Conservation (phyloP, 75 land plant species). For the Selaginella tamariscina region DNA sequence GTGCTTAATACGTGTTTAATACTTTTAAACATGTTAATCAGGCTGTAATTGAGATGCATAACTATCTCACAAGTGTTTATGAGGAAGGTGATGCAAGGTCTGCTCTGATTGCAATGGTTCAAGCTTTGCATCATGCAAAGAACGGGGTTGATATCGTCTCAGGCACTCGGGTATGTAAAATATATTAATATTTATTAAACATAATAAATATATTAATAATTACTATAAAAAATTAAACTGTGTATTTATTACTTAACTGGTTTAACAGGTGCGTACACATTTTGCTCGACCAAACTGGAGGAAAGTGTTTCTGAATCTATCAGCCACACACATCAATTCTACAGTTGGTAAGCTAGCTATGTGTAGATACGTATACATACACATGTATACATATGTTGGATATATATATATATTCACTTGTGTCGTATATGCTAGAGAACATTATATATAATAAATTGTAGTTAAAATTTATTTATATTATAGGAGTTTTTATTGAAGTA, state of each 20-base stretch:
- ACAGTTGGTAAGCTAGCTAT: slow-evolving; percentile 31
- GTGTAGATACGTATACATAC: slow-evolving; percentile 13
- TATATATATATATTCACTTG: neutral
- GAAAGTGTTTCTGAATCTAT: slow-evolving; percentile 36
- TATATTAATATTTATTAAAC: neutral
- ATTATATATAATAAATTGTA: too few relatives aligned
- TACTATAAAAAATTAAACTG: neutral
- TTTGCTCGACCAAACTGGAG: slow-evolving; percentile 55
- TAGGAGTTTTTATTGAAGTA: too few relatives aligned
- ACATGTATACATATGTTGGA: slow-evolving; percentile 27
- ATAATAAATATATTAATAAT: neutral
- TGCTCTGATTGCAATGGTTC: slow-evolving; percentile 38
- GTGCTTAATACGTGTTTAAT: neutral
- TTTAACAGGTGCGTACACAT: slow-evolving; percentile 39
- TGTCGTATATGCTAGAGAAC: neutral
- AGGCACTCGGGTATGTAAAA: slow-evolving; percentile 27
- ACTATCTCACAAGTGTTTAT: slow-evolving; percentile 40
- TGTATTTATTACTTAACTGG: neutral
- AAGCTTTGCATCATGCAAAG: slow-evolving; percentile 30
- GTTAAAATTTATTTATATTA: too few relatives aligned
- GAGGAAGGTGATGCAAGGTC: slow-evolving; percentile 43
- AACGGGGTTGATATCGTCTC: slow-evolving; percentile 38
- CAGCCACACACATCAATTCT: slow-evolving; percentile 21
- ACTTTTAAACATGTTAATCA: neutral
- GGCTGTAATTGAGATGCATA: slow-evolving; percentile 35